Conservation (phyloP, 2,329 filamentous ascomycete species). For the Didymellaceae sp. region DNA sequence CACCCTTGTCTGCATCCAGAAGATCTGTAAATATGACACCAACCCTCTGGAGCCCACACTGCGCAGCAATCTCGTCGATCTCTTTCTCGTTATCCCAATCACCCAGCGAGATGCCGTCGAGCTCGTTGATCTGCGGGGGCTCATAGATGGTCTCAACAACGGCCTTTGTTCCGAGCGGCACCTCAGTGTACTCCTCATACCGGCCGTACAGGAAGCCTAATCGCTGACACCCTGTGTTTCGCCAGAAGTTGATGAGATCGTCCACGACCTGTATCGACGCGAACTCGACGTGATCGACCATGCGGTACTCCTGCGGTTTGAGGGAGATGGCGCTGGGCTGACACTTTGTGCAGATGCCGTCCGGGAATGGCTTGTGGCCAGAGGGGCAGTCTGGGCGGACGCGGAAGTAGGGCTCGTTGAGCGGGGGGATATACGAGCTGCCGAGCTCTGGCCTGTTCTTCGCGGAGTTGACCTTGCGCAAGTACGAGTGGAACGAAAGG, state of each 20-base stretch:
- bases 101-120: constrained; percentile 84
- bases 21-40: constrained; percentile 96
- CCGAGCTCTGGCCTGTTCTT: constrained; percentile 96
- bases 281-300: constrained; percentile 99
- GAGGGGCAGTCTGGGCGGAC: constrained; percentile 89
- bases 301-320: constrained; percentile 90
- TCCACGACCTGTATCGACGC: constrained; percentile 84
- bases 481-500: constrained; percentile 90
- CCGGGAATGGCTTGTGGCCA: constrained; percentile 90
- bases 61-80: constrained; percentile 77
- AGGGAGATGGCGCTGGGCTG: constrained; percentile 96
- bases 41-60: constrained; percentile 86
- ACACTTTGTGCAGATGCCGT: constrained; percentile 97
- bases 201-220: constrained; percentile 90
- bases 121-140: constrained; percentile 86
- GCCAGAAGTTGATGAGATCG: constrained; percentile 89
- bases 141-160: constrained; percentile 98
- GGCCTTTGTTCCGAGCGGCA: constrained; percentile 92
- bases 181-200: constrained; percentile 88
- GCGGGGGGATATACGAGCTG: constrained; percentile 92
- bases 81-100: constrained; percentile 86
- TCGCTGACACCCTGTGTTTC: constrained; percentile 81
- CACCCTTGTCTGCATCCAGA: constrained; percentile 77
- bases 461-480: constrained; percentile 92
- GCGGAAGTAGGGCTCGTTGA: constrained; percentile 90